phyloP scores from a whole-genome alignment of 1,284 basidiomycete species.

The Erythrobasidium hasegawianum region DNA sequence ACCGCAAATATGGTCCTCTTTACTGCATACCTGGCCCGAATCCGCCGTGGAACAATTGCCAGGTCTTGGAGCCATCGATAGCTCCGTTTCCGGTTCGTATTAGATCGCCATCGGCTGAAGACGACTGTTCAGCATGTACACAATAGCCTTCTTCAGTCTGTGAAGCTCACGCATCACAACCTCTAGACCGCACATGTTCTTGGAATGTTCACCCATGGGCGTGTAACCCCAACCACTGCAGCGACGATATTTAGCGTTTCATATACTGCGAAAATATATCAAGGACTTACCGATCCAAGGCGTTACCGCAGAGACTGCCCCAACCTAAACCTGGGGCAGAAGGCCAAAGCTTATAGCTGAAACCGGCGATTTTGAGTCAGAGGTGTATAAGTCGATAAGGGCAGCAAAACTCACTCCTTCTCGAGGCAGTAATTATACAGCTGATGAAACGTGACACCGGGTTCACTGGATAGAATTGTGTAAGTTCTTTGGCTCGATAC shows the following conservation, averaged over 20 bases:
- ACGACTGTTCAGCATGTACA: too few species aligned
- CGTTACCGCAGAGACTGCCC: slow-evolving; percentile 39
- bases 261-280: slow-evolving; percentile 21
- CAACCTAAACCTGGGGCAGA: slow-evolving; percentile 34
- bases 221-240: background rate
- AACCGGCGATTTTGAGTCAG: too few species aligned
- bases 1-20: too few species aligned
- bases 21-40: slow-evolving; percentile 29
- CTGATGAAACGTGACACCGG: slow-evolving; percentile 40
- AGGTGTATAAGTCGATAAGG: too few species aligned
- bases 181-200: slow-evolving; percentile 39
- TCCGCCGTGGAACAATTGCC: slow-evolving; percentile 37
- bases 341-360: slow-evolving; percentile 39
- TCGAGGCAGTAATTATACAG: slow-evolving; percentile 39
- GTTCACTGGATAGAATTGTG: slow-evolving; percentile 22
- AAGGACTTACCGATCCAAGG: slow-evolving; percentile 18
- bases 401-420: background rate
- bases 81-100: slow-evolving; percentile 40
- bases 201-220: slow-evolving; percentile 37
- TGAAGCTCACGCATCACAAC: slow-evolving; percentile 33
- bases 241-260: slow-evolving; percentile 5
- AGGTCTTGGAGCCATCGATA: slow-evolving; percentile 35
- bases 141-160: too few species aligned
- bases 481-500: too few species aligned
- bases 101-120: slow-evolving; percentile 37